Percentiles rank a stretch among this genome's conserved stretches.
phyloP scores from a whole-genome alignment of 78 protist species.

The Chrysochromulina parva region DNA sequence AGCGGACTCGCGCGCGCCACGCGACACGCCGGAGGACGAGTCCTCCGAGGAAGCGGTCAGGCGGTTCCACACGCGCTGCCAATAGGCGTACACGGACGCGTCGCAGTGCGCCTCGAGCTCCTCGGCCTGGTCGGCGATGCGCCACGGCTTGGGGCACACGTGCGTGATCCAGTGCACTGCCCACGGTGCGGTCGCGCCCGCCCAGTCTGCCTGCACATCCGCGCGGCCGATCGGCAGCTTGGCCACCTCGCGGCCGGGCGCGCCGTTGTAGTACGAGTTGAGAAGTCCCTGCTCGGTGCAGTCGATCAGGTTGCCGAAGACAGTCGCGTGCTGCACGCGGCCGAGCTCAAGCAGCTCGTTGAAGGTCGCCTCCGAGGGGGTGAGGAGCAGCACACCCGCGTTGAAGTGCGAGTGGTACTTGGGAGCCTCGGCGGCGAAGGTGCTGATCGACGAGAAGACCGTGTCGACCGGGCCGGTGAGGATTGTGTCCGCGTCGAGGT shows the following conservation, averaged over 20 bases:
- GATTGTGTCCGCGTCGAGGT: slow-evolving; percentile 14
- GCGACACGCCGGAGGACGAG: not conserved
- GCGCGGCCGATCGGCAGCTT: slow-evolving; percentile 13
- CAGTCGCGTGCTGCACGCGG: not conserved
- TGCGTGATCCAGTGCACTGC: slow-evolving; percentile 25
- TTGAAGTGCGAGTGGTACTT: slow-evolving; percentile 5
- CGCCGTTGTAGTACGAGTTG: not conserved
- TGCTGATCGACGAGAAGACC: not conserved
- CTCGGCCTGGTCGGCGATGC: not conserved
- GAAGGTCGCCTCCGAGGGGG: not conserved
- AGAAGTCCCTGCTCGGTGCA: slow-evolving; percentile 21
- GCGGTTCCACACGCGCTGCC: not conserved
- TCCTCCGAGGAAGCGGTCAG: not conserved
- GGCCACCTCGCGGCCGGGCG: not conserved
- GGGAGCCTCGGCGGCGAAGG: not conserved
- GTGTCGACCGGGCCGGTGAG: not conserved
- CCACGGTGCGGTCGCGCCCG: not conserved
- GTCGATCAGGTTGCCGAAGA: not conserved
- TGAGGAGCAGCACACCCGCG: slow-evolving; percentile 6
- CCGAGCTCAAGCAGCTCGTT: not conserved
- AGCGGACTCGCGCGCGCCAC: not conserved
- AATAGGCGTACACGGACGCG: not conserved
- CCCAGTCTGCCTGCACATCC: not conserved
- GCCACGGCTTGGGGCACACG: slow-evolving; percentile 24
- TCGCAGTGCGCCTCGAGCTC: not conserved